Conservation (phyloP, 192 early-diverging fungal species). For the Coemansia sp. region DNA sequence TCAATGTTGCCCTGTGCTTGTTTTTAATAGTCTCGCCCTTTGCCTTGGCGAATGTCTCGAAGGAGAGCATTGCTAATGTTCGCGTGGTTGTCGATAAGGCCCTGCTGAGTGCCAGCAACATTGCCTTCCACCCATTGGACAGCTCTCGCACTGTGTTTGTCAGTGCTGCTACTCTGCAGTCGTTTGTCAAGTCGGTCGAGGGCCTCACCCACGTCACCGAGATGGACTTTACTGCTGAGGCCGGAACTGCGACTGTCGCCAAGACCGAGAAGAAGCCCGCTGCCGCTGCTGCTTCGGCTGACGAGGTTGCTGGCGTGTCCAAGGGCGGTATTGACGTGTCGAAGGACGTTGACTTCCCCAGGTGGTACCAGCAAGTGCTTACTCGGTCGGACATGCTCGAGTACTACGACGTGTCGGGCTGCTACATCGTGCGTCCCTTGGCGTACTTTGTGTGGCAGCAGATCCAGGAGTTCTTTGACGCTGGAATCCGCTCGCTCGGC, state of each 20-base stretch:
- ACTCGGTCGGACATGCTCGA: slow-evolving; percentile 95
- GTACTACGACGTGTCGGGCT: slow-evolving; percentile 98
- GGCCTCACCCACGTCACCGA: slow-evolving; percentile 59
- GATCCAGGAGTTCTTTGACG: slow-evolving; percentile 93
- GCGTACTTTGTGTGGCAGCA: slow-evolving; percentile 96
- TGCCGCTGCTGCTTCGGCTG: slow-evolving; percentile 37
- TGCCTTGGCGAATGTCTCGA: slow-evolving; percentile 61
- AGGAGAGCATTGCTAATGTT: slow-evolving; percentile 57
- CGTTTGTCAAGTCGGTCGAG: slow-evolving; percentile 57
- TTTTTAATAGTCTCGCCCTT: slow-evolving; percentile 68
- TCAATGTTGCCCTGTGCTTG: neutral
- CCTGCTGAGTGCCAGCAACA: slow-evolving; percentile 49
- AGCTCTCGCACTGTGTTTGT: slow-evolving; percentile 61
- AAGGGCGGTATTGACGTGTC: slow-evolving; percentile 82
- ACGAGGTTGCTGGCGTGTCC: slow-evolving; percentile 54
- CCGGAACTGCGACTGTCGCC: slow-evolving; percentile 42
- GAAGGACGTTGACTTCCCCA: slow-evolving; percentile 89
- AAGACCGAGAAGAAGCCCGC: slow-evolving; percentile 53
- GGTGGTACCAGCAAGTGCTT: slow-evolving; percentile 91
- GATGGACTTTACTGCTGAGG: slow-evolving; percentile 57
- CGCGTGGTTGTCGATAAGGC: slow-evolving; percentile 73
- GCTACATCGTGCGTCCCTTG: slow-evolving; percentile 97
- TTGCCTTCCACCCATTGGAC: slow-evolving; percentile 70
- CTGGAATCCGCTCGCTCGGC: slow-evolving; percentile 83
- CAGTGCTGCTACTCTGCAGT: slow-evolving; percentile 54